phyloP scores from a whole-genome alignment of 2,329 filamentous ascomycete species.

The Diaporthe longicolla region DNA sequence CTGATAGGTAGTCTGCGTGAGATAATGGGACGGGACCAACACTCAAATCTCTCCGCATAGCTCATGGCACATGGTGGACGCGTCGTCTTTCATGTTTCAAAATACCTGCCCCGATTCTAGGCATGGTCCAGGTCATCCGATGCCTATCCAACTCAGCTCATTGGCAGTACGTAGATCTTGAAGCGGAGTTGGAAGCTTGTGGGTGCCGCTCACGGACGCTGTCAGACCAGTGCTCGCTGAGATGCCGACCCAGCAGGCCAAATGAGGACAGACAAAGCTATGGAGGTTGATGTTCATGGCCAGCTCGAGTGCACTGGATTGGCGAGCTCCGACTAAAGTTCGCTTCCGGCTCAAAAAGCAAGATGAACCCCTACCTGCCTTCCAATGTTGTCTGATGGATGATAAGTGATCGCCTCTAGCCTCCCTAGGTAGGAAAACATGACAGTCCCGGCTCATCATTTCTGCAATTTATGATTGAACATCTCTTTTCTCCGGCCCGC shows the following conservation, averaged over 20 bases:
- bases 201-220: neutral
- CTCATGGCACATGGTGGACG: neutral
- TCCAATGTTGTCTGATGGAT: too few species aligned
- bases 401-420: too few species aligned
- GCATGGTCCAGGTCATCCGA: neutral
- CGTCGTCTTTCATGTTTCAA: neutral
- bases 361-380: neutral
- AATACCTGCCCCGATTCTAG: neutral
- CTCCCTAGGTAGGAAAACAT: too few species aligned
- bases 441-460: too few species aligned
- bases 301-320: neutral
- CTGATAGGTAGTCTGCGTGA: neutral
- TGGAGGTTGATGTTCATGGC: neutral
- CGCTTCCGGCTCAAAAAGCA: neutral
- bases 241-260: neutral
- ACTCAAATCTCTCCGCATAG: neutral
- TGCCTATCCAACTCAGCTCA: neutral
- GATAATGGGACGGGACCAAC: neutral
- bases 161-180: neutral
- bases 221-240: neutral
- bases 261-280: neutral
- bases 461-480: too few species aligned
- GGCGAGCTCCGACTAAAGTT: neutral
- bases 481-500: too few species aligned
- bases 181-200: neutral